Evolutionary conservation across 2,329 filamentous ascomycete species (phyloP).

Genomic region (Chaetomium olivaceum): DNA sequence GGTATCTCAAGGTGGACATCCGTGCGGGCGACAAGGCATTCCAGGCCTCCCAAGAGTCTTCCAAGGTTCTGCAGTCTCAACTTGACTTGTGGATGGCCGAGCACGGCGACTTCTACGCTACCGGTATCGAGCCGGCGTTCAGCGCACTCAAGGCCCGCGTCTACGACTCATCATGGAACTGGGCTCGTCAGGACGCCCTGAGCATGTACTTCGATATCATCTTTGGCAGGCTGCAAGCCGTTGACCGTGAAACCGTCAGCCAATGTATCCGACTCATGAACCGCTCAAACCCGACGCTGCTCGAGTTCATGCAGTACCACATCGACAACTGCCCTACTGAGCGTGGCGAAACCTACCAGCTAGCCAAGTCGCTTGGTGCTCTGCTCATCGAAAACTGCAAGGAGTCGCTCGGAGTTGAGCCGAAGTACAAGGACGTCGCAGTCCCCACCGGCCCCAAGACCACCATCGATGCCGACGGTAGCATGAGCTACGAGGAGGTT

Average conservation of each 20-base stretch:
- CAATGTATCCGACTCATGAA: conserved; percentile 99
- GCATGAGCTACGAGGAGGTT: conserved; percentile 87
- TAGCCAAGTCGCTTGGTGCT: conserved; percentile 91
- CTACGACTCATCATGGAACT: conserved; percentile 99
- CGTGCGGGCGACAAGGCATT: conserved; percentile 95
- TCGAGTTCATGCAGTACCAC: conserved; percentile 99
- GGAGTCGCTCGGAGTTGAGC: conserved; percentile 79
- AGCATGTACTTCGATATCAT: conserved; percentile 99
- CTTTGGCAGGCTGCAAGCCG: conserved; percentile 87
- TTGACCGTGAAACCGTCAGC: conserved; percentile 97
- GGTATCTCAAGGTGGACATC: conserved; percentile 96
- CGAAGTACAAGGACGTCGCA: conserved; percentile 94
- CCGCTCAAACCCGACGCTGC: conserved; percentile 88
- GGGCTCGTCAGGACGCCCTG: conserved; percentile 94
- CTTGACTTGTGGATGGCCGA: conserved; percentile 93
- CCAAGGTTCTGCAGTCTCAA: conserved; percentile 86
- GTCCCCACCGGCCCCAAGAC: conserved; percentile 90
- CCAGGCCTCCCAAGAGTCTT: conserved; percentile 79
- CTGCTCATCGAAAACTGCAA: conserved; percentile 98
- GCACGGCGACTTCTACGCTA: conserved; percentile 94
- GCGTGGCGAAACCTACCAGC: conserved; percentile 92
- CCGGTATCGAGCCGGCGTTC: conserved; percentile 92
- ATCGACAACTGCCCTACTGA: conserved; percentile 98
- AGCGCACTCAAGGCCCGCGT: conserved; percentile 90
- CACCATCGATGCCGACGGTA: conserved; percentile 87